Conservation (phyloP, 768 basidiomycete species). For the Termitomyces sp. region DNA sequence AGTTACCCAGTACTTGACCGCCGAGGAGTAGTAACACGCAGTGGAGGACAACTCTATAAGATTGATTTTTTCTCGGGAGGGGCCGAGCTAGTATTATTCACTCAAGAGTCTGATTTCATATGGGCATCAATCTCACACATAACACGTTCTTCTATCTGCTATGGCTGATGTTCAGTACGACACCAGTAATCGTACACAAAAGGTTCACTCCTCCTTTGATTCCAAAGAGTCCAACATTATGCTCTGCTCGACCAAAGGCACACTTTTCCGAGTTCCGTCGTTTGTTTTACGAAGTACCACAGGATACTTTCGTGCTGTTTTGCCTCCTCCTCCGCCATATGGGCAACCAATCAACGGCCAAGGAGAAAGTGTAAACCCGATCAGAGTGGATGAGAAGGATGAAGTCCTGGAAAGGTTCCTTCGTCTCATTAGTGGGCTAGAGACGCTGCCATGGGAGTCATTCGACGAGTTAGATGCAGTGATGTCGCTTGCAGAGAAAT, state of each 20-base stretch:
- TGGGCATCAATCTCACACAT: no score
- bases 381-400: neutral
- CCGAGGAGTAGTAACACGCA: no score
- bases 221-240: neutral
- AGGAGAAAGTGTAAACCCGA: neutral
- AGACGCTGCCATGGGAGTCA: constrained; percentile 31
- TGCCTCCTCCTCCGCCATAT: neutral
- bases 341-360: neutral
- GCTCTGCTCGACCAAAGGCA: neutral
- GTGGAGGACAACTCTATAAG: no score
- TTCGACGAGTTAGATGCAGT: constrained; percentile 34
- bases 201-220: neutral
- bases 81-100: no score
- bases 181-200: neutral
- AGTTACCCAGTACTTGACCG: no score
- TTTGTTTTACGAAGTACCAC: neutral
- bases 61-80: no score
- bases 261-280: neutral
- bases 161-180: neutral
- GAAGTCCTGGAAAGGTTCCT: neutral
- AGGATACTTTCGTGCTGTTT: neutral
- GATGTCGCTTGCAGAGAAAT: constrained; percentile 36
- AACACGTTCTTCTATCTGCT: neutral
- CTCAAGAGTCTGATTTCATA: no score
- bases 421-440: constrained; percentile 14